Evolutionary conservation across 1,139 yeast species (phyloP).

Genomic region (Candida sanyaensis): DNA sequence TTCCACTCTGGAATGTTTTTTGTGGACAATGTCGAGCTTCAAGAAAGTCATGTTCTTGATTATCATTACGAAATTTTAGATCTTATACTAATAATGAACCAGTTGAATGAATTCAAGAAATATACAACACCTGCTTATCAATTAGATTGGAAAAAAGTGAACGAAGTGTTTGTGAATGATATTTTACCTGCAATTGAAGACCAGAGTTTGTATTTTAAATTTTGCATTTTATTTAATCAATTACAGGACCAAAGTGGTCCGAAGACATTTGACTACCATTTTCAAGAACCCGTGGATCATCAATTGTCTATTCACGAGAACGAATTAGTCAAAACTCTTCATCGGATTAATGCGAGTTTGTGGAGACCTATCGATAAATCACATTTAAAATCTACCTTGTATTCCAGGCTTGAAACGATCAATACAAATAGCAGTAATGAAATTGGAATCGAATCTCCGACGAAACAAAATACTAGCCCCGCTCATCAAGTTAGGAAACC

Average conservation of each 20-base stretch:
- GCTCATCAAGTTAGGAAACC: neutral
- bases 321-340: slow-evolving; percentile 7
- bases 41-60: slow-evolving; percentile 3
- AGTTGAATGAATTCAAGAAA: slow-evolving; percentile 1
- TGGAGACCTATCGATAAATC: slow-evolving; percentile 3
- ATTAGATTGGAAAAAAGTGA: neutral
- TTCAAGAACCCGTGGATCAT: neutral
- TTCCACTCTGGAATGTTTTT: neutral
- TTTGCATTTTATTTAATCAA: slow-evolving; percentile 7
- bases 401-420: neutral
- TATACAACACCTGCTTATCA: neutral
- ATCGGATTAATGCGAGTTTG: slow-evolving; percentile 5
- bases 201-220: slow-evolving; percentile 3
- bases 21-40: neutral
- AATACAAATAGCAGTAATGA: neutral
- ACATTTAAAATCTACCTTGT: slow-evolving; percentile 5
- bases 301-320: neutral
- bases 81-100: slow-evolving; percentile 3
- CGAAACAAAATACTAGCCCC: neutral
- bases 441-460: neutral
- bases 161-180: slow-evolving; percentile 1
- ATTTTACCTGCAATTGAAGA: slow-evolving; percentile 1
- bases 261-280: neutral
- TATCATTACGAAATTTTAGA: slow-evolving; percentile 13
- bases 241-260: slow-evolving; percentile 1